Evolutionary conservation across 306 rosid genomes (phyloP).

Genomic region (Mimosa bimucronata): DNA sequence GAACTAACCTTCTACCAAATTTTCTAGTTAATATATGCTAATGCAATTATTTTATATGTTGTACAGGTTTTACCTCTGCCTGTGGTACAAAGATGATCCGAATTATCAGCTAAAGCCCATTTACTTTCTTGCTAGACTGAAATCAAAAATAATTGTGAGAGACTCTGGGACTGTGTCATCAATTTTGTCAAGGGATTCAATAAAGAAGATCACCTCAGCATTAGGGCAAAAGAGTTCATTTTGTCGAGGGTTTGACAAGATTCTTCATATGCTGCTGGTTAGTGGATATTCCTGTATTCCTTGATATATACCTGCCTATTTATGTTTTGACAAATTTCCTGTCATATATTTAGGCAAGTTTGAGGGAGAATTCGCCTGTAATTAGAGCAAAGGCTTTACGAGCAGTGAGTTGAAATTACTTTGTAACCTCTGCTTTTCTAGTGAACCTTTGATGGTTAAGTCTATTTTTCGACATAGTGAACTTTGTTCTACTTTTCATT

Average conservation of each 20-base stretch:
- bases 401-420: conserved; percentile 63
- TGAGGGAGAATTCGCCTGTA: conserved; percentile 90
- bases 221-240: conserved; percentile 91
- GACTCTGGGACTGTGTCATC: conserved; percentile 75
- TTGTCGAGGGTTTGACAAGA: conserved; percentile 94
- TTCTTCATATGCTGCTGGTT: conserved; percentile 89
- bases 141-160: conserved; percentile 80
- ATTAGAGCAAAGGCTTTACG: conserved; percentile 94
- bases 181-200: conserved; percentile 68
- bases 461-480: conserved; percentile 8
- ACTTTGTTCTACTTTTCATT: conserved; percentile 25
- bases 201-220: conserved; percentile 77
- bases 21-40: conserved; percentile 33
- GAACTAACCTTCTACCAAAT: conserved; percentile 33
- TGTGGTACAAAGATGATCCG: conserved; percentile 94
- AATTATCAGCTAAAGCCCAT: conserved; percentile 69
- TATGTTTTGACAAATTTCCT: conserved; percentile 32
- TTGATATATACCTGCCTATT: conserved; percentile 31
- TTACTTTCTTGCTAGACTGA: conserved; percentile 78
- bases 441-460: conserved; percentile 33
- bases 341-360: conserved; percentile 63
- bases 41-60: conserved; percentile 39
- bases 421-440: conserved; percentile 8
- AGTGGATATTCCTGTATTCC: conserved; percentile 47
- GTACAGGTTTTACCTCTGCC: conserved; percentile 90